A percentile compares a stretch with the other conserved stretches of the same genome.
Evolutionary conservation across 768 basidiomycete genomes (phyloP).

Genomic region (Pleurotus citrinopileatus): DNA sequence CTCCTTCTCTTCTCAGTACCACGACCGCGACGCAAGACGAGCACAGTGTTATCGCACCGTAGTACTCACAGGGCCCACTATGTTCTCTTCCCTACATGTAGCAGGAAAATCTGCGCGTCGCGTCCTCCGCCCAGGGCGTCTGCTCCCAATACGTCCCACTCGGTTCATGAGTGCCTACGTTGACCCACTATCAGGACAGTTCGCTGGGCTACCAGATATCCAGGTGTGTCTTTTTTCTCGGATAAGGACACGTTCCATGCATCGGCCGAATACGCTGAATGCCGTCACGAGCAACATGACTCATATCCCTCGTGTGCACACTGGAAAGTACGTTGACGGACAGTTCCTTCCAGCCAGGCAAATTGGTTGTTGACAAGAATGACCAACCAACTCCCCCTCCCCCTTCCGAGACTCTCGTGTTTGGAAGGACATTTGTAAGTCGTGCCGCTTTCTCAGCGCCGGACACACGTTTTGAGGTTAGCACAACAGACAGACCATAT

Average conservation of each 20-base stretch:
- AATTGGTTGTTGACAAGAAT: conserved; percentile 47
- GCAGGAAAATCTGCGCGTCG: background rate
- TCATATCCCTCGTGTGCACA: background rate
- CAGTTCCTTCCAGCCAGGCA: conserved; percentile 39
- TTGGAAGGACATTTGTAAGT: conserved; percentile 83
- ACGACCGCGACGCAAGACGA: background rate
- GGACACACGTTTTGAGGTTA: conserved; percentile 11
- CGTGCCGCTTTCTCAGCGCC: conserved; percentile 3
- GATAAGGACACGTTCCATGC: background rate
- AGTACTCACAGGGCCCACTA: background rate
- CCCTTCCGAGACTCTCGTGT: conserved; percentile 65
- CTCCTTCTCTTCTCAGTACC: too few relatives aligned
- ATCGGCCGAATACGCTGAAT: too few relatives aligned
- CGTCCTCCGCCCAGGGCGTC: background rate
- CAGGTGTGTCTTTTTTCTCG: background rate
- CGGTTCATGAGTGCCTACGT: conserved; percentile 6
- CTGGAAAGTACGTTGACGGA: background rate
- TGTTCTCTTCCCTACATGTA: background rate
- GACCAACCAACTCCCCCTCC: conserved; percentile 59
- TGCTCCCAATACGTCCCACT: background rate
- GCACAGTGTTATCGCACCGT: background rate
- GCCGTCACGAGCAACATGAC: too few relatives aligned
- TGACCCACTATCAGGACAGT: conserved; percentile 4
- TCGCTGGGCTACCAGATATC: background rate
- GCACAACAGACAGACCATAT: conserved; percentile 75